Evolutionary conservation across 306 rosid species (phyloP), one percentile per base, ranked within the genome.

Genomic region (Dalbergia cultrata): DNA sequence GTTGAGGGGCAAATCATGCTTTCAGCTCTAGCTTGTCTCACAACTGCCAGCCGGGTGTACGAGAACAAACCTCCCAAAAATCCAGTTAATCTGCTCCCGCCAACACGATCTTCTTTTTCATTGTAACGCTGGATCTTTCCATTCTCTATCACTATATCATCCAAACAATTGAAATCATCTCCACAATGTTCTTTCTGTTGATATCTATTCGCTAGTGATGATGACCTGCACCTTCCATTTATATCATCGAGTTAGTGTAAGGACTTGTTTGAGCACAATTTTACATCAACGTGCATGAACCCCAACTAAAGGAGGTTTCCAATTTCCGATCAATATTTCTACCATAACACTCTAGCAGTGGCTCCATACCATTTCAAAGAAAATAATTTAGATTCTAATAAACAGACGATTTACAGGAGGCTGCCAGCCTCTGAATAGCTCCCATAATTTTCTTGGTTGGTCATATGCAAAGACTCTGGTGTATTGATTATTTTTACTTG

Each of bases 11-110:
- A 83, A 39, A 84, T 63, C 82, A 80, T 50, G 41, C 85, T 64
- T 67, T 77, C 80, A 47, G 45, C 58, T 77, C 86, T 75, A 13
- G 67, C 75, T 80, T 69, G 80, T 76, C 81, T 84, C 43, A 71
- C 69, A 31, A 83, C 67, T 62, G 82, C 74, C 67, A 83, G 62
- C 72, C 71, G 79, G 56, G 84, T 67, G 84, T 78, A 77, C 1
- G 88, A 87, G 60, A 90, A 78, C 86, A 90, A 85, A 64, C 88
- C 88, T 84, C 90, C 88, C 68, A 80, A 84, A 50, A 87, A 78
- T n/a, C 63, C 66, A 56, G 83, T 78, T 72, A 90, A 33, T 58
- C 70, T 83, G 66, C 76, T 62, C 78, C 56, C 77, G 62, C 69
- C 80, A 41, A 31, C 21, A 5, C 74, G 54, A 74, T 65, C 70